Base-by-base conservation (phyloP, 257 asterid genomes). In the Verbascum thapsus region DNA sequence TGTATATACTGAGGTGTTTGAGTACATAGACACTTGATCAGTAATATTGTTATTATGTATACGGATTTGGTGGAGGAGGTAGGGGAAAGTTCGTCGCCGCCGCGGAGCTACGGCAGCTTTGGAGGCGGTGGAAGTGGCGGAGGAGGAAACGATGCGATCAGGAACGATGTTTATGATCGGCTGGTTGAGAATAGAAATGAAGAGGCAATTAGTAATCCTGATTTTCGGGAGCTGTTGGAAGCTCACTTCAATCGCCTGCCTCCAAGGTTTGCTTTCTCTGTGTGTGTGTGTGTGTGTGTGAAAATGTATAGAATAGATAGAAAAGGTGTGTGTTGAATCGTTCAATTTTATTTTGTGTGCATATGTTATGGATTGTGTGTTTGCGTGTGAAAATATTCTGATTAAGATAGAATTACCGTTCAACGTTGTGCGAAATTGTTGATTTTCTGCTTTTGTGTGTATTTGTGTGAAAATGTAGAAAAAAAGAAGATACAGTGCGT, bases 61-160 rank as follows among this genome's bases (percentile, higher is more conserved):
- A 91, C 88, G 98, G 96, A 91, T 72, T 88, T 88, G 53, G 73
- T 19, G 30, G 96, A 91, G 81, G 98, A 82, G 63, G 95, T 84
- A 2, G 98, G 95, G 13, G 98, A 88, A 86, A 88, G 95, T 61
- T 85, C 91, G 63, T 88, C 98, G 70, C 98, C 98, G 72, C 88
- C 81, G 64, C 80, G 84, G 83, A 88, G 88, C 72, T 77, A 67
- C 67, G 87, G 89, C 67, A 77, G 88, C 73, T 82, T 76, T 42
- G 85, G 83, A 12, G 81, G 81, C 51, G 75, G 73, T 30, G 81
- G 77, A 23, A 77, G 78, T 16, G 78, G 70, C 10, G 83, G 82
- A 22, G 77, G 75, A 23, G 84, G 74, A 5, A 78, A 75, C 47
- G 90, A 83, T 56, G 74, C 71, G 13, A 76, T 79, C 65, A 73